Evolutionary conservation across 2,329 filamentous ascomycete genomes (phyloP), one percentile per base, ranked within the genome.

Genomic region (Sporothrix luriei): DNA sequence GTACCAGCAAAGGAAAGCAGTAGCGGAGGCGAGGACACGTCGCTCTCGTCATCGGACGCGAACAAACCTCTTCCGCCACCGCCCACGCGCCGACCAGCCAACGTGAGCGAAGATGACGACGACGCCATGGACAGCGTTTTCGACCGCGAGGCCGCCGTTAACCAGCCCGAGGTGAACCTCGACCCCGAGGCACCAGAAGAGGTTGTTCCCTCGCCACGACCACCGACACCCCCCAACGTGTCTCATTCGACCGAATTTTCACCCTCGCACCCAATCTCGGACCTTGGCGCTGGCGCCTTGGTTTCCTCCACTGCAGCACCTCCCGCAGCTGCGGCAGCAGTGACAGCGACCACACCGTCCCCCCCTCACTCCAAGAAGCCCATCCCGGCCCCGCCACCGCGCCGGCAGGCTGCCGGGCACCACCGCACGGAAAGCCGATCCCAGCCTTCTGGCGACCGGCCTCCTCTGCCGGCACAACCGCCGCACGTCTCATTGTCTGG

Each of bases 41-140:
- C 78, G 71, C 76, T 77, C 14, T 78, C 78, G 19, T 78, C 79
- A 7, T 84, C 84, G 7, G 84, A 89, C 73, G 77, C 86, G 38
- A 87, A 88, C 76, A 91, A 90, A 74, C 87, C 88, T 3, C 81
- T 90, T 14, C 87, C 89, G 1, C 82, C 83, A 0, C 81, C 84
- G 4, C 85, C 86, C 2, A 74, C 76, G 13, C 81, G 82, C 48
- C 81, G 80, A 49, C 82, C 79, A 72, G 75, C 78, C 19, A 82
- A 84, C 38, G 82, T 85, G 67, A 82, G 80, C 48, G 33, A 33
- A 5, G 54, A 62, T n/a, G 82, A 85, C 29, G 83, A 85, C 65
- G 82, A 81, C 48, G 40, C 61, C 3, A 74, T 77, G 24, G 84
- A 86, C 70, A 85, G 83, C 48, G 78, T 84, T 24, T 86, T 87